Evolutionary conservation across 495 filamentous ascomycete genomes (phyloP), one percentile per base, ranked within the genome.

Genomic region (Penicillium goetzii): DNA sequence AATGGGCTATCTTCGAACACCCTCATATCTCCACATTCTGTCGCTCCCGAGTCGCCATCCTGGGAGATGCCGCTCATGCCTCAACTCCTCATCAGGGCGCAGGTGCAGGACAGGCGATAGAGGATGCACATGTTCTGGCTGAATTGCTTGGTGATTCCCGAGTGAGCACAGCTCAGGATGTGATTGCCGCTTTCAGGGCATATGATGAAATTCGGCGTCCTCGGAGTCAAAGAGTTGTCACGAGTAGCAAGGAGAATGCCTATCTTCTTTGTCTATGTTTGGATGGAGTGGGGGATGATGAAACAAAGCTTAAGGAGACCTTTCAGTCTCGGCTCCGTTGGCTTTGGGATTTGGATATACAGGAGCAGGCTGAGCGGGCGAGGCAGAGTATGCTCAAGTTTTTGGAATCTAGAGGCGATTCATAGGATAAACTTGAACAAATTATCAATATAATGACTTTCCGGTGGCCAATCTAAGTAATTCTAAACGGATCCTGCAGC

Each of bases 61-160:
- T 90, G 0, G 89, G 90, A 1, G 89, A 91, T 64, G 89, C 89
- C 0, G 89, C 89, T 0, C 89, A 91, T 63, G 88, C 89, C 0
- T 82, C 83, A 0, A 89, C 88, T 3, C 89, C 89, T 0, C 88
- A 90, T 66, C 87, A 90, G 64, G 89, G 88, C 10, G 80, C 88
- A 2, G 89, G 89, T 0, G 88, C 88, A 0, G 88, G 89, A 0
- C 84, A 88, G 74, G 85, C 86, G 3, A 84, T 91, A 34, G 89
- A 91, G 67, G 89, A 91, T 73, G 83, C 86, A 7, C 82, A 82
- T 52, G 78, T 90, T 14, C 74, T 91, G 1, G 77, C 81, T 14
- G 77, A 80, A n/a, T 68, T 91, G 0, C 72, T 91, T 2, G 80
- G 78, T 11, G 77, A 85, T 53, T 0, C 47, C 8, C 60, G 67